Evolutionary conservation across 2,329 filamentous ascomycete species (phyloP), one percentile per base, ranked within the genome.

Genomic region (Colletotrichum sp.): DNA sequence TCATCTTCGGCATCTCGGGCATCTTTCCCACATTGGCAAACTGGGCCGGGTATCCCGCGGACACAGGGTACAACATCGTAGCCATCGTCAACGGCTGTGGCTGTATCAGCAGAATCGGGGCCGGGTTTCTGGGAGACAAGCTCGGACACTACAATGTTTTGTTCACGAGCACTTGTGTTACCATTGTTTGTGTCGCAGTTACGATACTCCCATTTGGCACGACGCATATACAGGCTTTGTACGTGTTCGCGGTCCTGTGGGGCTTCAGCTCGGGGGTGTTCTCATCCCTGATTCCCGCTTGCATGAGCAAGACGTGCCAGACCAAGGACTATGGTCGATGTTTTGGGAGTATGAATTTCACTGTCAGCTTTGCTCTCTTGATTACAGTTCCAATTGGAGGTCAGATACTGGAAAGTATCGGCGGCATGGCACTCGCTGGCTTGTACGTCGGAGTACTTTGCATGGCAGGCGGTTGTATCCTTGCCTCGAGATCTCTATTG

Each of bases 121-220:
- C 88, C 0, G 88, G 88, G 0, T 79, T 88, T 5, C 79, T 84
- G 1, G 86, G 86, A 0, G 88, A 89, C 67, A 79, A 80, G 9
- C 69, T 87, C 5, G 88, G 88, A 0, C 83, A 86, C 22, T 89
- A 89, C 74, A 89, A 89, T 68, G 83, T 86, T 6, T 80, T 89
- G 1, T 77, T 88, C 6, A 27, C 30, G 16, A 77, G 74, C 62
- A 62, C 70, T 15, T 19, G 68, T 5, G 16, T 77, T 11, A 77
- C 75, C 2, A 30, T 75, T 1, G 30, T 87, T 3, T 81, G 86
- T 8, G 89, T 87, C 82, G 83, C 83, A 0, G 82, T 81, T 0
- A 82, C 88, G 7, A 86, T 88, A 80, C 80, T 89, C 5, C 87
- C 88, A 0, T 86, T 88, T 77, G 87, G 86, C 2, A 83, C 85